A percentile compares a stretch with the other conserved stretches of the same genome.
Evolutionary conservation across 345 rosid genomes (phyloP).

Genomic region (Syzygium oleosum): DNA sequence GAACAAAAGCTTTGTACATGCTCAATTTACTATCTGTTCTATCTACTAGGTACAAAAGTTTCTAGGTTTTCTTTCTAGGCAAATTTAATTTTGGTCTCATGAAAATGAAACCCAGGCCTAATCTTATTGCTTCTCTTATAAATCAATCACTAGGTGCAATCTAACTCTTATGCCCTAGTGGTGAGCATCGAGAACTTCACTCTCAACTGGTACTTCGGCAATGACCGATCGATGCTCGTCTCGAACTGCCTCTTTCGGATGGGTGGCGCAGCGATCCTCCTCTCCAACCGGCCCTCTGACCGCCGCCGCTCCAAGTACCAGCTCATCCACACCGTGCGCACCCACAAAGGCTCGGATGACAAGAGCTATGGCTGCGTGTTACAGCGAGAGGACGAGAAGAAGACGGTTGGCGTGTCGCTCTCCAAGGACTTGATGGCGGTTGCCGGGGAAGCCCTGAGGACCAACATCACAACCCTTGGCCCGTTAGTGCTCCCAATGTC

Average conservation of each 20-base stretch:
- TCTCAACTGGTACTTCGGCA: conserved; percentile 32
- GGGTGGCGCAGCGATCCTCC: conserved; percentile 48
- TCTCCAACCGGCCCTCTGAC: conserved; percentile 37
- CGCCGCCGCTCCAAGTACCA: conserved; percentile 38
- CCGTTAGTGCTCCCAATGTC: conserved; percentile 59
- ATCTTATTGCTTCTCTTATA: not conserved
- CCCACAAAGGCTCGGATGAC: conserved; percentile 51
- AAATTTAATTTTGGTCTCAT: not conserved
- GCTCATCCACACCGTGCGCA: conserved; percentile 41
- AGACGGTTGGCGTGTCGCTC: conserved; percentile 31
- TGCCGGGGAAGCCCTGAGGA: conserved; percentile 52
- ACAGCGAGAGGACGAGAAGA: conserved; percentile 44
- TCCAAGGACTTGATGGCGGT: conserved; percentile 49
- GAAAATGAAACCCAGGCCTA: not conserved
- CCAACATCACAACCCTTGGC: conserved; percentile 53
- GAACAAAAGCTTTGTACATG: not conserved
- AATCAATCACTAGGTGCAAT: conserved; percentile 21
- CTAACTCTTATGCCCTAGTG: conserved; percentile 46
- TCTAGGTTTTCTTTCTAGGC: not conserved
- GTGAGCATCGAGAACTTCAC: conserved; percentile 51
- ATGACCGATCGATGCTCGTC: conserved; percentile 46
- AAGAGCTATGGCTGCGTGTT: conserved; percentile 36
- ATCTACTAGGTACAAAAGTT: not conserved
- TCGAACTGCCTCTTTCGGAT: conserved; percentile 45
- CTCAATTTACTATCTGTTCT: not conserved